Evolutionary conservation across 345 rosid species (phyloP), one percentile per base, ranked within the genome.

Genomic region (Garcia nutans): DNA sequence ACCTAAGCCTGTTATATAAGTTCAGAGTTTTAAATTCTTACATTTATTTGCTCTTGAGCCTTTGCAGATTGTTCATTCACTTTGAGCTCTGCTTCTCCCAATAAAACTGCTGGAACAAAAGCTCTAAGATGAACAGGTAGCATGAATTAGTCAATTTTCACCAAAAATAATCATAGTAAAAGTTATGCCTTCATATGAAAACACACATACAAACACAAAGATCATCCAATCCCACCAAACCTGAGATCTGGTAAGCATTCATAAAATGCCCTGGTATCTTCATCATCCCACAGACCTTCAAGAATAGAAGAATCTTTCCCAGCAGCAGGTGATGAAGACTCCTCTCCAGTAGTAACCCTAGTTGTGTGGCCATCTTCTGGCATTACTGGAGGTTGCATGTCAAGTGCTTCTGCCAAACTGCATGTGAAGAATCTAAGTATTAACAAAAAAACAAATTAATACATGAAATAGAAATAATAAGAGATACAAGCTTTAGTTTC

Each of bases 351-450:
- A 71, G 93, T 89, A 77, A 93, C 90, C 86, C 98, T 86, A 64
- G 99, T 96, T 55, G 96, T 91, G 87, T 93, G 97, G 74, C 91
- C 92, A 83, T 96, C 98, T 84, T 96, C 99, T 23, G 98, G 98
- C 97, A 96, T 93, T 37, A 83, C 91, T 65, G 98, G 98, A 82
- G 97, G 94, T 84, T 96, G 98, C 99, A 90, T 92, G 85, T 96
- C 97, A 74, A 96, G 93, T 69, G 98, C 86, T 87, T 96, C 99
- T 55, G 99, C 98, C 80, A 96, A 86, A 70, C 99, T 96, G 90
- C 52, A 60, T 33, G 72, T 19, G n/a, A 57, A 65, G 37, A 76
- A 31, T 22, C 31, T 8, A 70, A 26, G 26, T 65, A 49, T 20
- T 19, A 56, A 65, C 6, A 23, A 33, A 44, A 45, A 71, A 69